Evolutionary conservation across 2,329 filamentous ascomycete genomes (phyloP).

Genomic region (Emmonsia crescens): DNA sequence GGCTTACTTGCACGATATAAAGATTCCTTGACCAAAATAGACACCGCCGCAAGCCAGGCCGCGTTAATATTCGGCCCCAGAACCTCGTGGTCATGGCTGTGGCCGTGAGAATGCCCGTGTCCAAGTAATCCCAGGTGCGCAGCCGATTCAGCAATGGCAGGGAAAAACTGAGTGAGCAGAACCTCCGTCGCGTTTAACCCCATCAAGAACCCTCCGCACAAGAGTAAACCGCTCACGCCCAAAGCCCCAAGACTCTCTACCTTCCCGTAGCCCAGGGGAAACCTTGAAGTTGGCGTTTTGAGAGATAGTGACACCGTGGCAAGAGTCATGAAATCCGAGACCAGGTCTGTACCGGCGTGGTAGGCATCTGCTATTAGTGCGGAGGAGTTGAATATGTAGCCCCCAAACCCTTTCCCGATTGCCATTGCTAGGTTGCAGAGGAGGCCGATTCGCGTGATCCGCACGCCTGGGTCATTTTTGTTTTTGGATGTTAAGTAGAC

Average conservation of each 20-base stretch:
- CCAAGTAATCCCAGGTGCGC: constrained; percentile 31
- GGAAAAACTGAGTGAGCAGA: constrained; percentile 61
- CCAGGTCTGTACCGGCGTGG: constrained; percentile 88
- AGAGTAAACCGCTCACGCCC: constrained; percentile 82
- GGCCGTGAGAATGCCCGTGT: constrained; percentile 49
- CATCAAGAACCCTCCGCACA: constrained; percentile 87
- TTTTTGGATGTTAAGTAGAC: constrained; percentile 69
- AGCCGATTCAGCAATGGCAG: constrained; percentile 49
- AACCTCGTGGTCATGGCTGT: constrained; percentile 40
- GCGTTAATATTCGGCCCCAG: constrained; percentile 78
- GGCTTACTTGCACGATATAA: constrained; percentile 83
- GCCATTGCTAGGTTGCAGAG: constrained; percentile 92
- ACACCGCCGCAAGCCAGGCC: constrained; percentile 84
- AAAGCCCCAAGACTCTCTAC: constrained; percentile 92
- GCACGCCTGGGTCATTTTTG: constrained; percentile 84
- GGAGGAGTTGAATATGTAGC: constrained; percentile 90
- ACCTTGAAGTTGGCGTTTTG: constrained; percentile 68
- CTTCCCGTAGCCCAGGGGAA: constrained; percentile 90
- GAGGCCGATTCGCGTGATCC: constrained; percentile 81
- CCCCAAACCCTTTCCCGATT: constrained; percentile 80
- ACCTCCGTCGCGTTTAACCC: constrained; percentile 63
- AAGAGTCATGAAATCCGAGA: constrained; percentile 87
- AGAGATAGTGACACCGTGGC: constrained; percentile 91
- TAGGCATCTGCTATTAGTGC: constrained; percentile 87
- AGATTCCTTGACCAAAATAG: constrained; percentile 91